Conservation (phyloP, 805 yeast species). For the Sungouiella blattae region DNA sequence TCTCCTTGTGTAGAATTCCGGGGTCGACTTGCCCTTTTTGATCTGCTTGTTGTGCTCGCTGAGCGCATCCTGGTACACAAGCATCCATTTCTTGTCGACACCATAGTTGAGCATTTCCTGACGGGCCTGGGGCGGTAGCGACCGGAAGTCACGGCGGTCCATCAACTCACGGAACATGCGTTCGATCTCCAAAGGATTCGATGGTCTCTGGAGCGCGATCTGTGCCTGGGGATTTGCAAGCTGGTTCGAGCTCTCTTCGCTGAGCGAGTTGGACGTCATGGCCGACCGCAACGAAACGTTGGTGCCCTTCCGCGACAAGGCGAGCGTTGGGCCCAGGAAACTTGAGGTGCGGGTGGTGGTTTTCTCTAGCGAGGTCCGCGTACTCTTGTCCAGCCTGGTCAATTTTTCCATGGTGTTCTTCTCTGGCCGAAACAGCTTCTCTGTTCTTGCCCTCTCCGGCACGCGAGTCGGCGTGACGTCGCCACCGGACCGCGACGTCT, state of each 20-base stretch:
- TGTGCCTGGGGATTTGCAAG: too few relatives aligned
- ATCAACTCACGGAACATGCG: slow-evolving; percentile 73
- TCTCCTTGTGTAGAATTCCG: slow-evolving; percentile 71
- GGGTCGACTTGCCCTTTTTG: slow-evolving; percentile 43
- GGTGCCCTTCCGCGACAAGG: slow-evolving; percentile 6
- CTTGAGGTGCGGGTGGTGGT: too few relatives aligned
- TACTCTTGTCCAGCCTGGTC: not conserved
- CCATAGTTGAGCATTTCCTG: slow-evolving; percentile 73
- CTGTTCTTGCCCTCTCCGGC: too few relatives aligned
- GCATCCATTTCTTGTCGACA: slow-evolving; percentile 83
- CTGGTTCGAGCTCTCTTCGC: not conserved
- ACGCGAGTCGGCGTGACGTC: not conserved
- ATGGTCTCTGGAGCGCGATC: slow-evolving; percentile 74
- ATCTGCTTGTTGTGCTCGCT: slow-evolving; percentile 62
- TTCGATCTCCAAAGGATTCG: slow-evolving; percentile 63
- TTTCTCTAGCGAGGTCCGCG: not conserved
- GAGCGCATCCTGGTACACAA: slow-evolving; percentile 80
- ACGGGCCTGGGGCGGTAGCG: slow-evolving; percentile 68
- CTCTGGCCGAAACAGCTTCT: not conserved
- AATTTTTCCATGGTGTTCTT: not conserved
- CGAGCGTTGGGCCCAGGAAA: slow-evolving; percentile 1
- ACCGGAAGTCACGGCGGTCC: slow-evolving; percentile 75
- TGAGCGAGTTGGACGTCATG: slow-evolving; percentile 1
- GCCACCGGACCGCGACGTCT: slow-evolving; percentile 8
- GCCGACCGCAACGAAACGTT: slow-evolving; percentile 3